Conservation (phyloP, 495 filamentous ascomycete species). For the Penicillium bovifimosum region DNA sequence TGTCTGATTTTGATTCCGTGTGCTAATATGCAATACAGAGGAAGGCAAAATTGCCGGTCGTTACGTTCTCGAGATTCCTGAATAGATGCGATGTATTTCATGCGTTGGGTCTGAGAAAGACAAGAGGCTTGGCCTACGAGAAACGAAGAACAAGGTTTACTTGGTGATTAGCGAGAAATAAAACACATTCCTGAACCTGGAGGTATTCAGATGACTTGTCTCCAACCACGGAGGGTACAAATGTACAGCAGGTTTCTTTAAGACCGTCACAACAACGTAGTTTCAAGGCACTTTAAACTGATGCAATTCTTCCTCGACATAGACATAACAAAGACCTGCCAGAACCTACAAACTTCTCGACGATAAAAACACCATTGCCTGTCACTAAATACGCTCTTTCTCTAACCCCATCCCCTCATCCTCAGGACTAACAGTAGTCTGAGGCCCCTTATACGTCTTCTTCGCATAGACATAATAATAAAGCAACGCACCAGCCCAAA, state of each 20-base stretch:
- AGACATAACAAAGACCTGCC: neutral
- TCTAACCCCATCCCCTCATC: conserved; percentile 17
- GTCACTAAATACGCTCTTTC: neutral
- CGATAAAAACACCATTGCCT: too few species aligned
- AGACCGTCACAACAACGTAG: too few species aligned
- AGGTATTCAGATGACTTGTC: neutral
- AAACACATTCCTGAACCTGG: neutral
- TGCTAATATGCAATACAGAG: conserved; percentile 30
- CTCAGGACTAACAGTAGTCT: conserved; percentile 50
- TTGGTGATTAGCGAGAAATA: conserved; percentile 1
- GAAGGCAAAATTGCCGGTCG: conserved; percentile 78
- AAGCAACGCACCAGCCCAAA: conserved; percentile 55
- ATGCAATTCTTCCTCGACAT: too few species aligned
- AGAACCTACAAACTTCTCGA: too few species aligned
- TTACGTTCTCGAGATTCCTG: conserved; percentile 73
- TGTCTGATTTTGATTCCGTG: neutral
- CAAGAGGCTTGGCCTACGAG: neutral
- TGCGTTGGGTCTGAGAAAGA: neutral
- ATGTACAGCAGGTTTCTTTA: too few species aligned
- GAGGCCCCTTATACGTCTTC: conserved; percentile 69
- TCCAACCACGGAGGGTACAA: too few species aligned
- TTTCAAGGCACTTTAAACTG: too few species aligned
- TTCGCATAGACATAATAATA: conserved; percentile 61
- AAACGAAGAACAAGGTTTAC: neutral
- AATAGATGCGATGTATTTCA: conserved; percentile 25